These are phyloP conservation scores for Ganoderma lingzhi DNA, from an alignment of 1,284 basidiomycete genomes.

Conservation along the genomic window DNA sequence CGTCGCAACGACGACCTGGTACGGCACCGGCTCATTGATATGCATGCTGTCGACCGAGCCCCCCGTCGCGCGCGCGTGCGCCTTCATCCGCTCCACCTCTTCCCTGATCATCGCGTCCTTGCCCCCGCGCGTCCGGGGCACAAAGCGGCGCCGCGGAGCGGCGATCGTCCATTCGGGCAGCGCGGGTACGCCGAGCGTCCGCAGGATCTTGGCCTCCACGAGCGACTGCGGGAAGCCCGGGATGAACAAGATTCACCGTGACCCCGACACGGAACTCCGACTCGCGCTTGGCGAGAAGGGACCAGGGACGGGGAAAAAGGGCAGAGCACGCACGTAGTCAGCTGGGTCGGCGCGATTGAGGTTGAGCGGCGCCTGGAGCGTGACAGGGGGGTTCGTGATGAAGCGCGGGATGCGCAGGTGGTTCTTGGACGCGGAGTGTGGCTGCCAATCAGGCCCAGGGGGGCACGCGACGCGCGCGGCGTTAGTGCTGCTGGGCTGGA, in stretches of 20 bases:
- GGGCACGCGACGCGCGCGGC: background rate
- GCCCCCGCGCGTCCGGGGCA: slow-evolving; percentile 39
- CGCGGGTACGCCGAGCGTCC: slow-evolving; percentile 39
- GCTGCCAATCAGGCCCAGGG: slow-evolving; percentile 25
- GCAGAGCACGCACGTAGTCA: slow-evolving; percentile 37
- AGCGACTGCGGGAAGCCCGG: slow-evolving; percentile 27
- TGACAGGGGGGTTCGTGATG: slow-evolving; percentile 50
- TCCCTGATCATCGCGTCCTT: slow-evolving; percentile 42
- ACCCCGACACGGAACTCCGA: background rate
- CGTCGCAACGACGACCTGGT: slow-evolving; percentile 36
- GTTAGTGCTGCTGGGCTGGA: background rate
- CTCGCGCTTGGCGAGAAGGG: background rate
- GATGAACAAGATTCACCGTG: too few relatives aligned
- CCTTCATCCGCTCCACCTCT: slow-evolving; percentile 42
- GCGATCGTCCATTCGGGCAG: slow-evolving; percentile 43
- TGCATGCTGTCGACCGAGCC: slow-evolving; percentile 43
- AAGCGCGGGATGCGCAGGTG: slow-evolving; percentile 45
- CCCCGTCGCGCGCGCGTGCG: slow-evolving; percentile 39
- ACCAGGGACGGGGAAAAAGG: background rate
- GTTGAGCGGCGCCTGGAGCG: slow-evolving; percentile 46
- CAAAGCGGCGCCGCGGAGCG: slow-evolving; percentile 37
- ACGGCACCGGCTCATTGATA: slow-evolving; percentile 42
- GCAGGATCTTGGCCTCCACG: slow-evolving; percentile 44
- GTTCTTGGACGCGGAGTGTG: slow-evolving; percentile 47
- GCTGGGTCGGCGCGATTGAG: slow-evolving; percentile 43